These are phyloP conservation scores for Neurospora africana DNA, from an alignment of 495 filamentous ascomycete species.

Conservation along the genomic window DNA sequence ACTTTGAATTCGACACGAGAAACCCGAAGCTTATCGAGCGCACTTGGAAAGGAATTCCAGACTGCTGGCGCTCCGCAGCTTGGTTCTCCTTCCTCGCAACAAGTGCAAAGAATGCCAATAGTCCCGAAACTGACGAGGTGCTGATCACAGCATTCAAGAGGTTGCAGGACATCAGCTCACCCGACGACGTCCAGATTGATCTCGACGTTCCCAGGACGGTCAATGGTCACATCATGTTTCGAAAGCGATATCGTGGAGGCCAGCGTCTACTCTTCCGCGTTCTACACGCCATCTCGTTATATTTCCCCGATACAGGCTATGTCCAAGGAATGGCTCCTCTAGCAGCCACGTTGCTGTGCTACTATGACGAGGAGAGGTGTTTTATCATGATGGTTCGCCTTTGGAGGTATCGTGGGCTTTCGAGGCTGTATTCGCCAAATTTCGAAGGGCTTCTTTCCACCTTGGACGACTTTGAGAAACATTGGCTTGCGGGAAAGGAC, in stretches of 20 bases:
- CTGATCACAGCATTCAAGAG: slow-evolving; percentile 60
- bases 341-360: slow-evolving; percentile 87
- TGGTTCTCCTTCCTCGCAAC: slow-evolving; percentile 91
- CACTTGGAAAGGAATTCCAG: slow-evolving; percentile 97
- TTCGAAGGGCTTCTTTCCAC: slow-evolving; percentile 84
- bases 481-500: slow-evolving; percentile 70
- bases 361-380: slow-evolving; percentile 87
- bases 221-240: slow-evolving; percentile 95
- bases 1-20: slow-evolving; percentile 77
- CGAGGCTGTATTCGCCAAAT: slow-evolving; percentile 70
- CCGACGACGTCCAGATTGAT: slow-evolving; percentile 96
- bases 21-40: slow-evolving; percentile 81
- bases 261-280: slow-evolving; percentile 90
- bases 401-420: slow-evolving; percentile 81
- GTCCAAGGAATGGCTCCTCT: slow-evolving; percentile 97
- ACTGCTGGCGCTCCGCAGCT: slow-evolving; percentile 85
- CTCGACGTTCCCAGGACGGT: slow-evolving; percentile 95
- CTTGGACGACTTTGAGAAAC: slow-evolving; percentile 74
- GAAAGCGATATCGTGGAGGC: slow-evolving; percentile 77
- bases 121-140: slow-evolving; percentile 54
- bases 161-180: slow-evolving; percentile 58
- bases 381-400: slow-evolving; percentile 93
- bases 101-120: slow-evolving; percentile 57
- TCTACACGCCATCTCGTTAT: slow-evolving; percentile 77
- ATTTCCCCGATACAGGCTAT: slow-evolving; percentile 87